Percentiles rank a stretch among this genome's conserved stretches.
These are phyloP conservation scores for Epichloe uncinata DNA, from an alignment of 2,329 filamentous ascomycete species.

Conservation along the genomic window DNA sequence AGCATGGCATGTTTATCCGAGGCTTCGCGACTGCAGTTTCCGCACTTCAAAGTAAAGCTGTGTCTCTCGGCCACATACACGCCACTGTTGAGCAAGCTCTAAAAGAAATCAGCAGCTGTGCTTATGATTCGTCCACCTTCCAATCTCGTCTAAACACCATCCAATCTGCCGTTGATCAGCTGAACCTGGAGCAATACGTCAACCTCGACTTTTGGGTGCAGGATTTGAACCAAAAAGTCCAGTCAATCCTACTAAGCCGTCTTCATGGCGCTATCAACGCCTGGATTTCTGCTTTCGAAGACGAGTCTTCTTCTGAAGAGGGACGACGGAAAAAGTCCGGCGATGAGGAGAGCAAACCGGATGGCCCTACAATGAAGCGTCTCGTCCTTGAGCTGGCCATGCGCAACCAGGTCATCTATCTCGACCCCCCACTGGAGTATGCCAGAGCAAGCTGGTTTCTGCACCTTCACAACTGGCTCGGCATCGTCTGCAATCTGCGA, in stretches of 20 bases:
- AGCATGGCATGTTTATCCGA: conserved; percentile 91
- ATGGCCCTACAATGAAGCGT: conserved; percentile 53
- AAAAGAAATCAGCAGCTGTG: conserved; percentile 69
- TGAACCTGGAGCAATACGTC: conserved; percentile 91
- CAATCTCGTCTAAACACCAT: conserved; percentile 70
- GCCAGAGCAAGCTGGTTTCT: conserved; percentile 88
- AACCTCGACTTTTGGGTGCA: conserved; percentile 87
- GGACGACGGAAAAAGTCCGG: conserved; percentile 37
- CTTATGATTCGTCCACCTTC: conserved; percentile 71
- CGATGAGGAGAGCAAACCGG: conserved; percentile 32
- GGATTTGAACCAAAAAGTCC: conserved; percentile 74
- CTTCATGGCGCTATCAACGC: conserved; percentile 71
- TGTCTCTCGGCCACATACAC: conserved; percentile 65
- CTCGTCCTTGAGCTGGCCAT: conserved; percentile 90
- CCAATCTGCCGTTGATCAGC: conserved; percentile 85
- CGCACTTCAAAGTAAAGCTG: conserved; percentile 76
- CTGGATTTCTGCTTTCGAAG: conserved; percentile 80
- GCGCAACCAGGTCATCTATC: conserved; percentile 93
- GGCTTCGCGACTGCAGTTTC: conserved; percentile 84
- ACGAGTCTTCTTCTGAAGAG: conserved; percentile 38
- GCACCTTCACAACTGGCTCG: conserved; percentile 88
- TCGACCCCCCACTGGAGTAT: conserved; percentile 91
- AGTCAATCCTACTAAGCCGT: conserved; percentile 64
- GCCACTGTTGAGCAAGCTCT: conserved; percentile 70
- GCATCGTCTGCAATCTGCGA: conserved; percentile 78